Percentiles rank a stretch among this genome's conserved stretches.
Conservation (phyloP, 2,329 filamentous ascomycete genomes). For the Fusarium aywerte region DNA sequence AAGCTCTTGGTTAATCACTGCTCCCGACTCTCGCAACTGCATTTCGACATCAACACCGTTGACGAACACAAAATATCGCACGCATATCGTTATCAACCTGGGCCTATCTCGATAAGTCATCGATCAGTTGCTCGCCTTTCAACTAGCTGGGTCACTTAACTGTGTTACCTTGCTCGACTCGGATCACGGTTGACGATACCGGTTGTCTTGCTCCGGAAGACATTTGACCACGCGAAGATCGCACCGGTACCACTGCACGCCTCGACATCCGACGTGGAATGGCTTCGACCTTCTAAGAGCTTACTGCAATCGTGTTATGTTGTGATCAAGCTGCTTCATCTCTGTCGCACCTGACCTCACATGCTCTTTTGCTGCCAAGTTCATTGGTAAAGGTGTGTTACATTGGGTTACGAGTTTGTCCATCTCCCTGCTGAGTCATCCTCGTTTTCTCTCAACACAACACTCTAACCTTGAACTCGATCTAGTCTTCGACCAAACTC, state of each 20-base stretch:
- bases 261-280: slow-evolving; percentile 40
- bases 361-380: slow-evolving; percentile 20
- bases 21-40: neutral
- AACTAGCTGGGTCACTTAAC: slow-evolving; percentile 19
- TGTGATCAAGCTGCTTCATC: slow-evolving; percentile 39
- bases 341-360: slow-evolving; percentile 37
- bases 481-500: slow-evolving; percentile 27
- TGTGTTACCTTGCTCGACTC: slow-evolving; percentile 41
- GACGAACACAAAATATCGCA: slow-evolving; percentile 11
- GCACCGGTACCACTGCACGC: slow-evolving; percentile 27
- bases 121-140: slow-evolving; percentile 6
- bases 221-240: slow-evolving; percentile 15
- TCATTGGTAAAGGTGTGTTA: slow-evolving; percentile 42
- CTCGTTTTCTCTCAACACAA: neutral
- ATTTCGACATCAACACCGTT: slow-evolving; percentile 8
- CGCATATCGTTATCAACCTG: slow-evolving; percentile 7
- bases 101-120: slow-evolving; percentile 5
- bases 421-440: neutral
- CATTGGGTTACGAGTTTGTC: slow-evolving; percentile 4
- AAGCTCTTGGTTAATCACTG: slow-evolving; percentile 22
- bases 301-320: slow-evolving; percentile 38
- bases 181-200: slow-evolving; percentile 32
- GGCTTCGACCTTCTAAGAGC: slow-evolving; percentile 39
- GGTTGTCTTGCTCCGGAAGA: slow-evolving; percentile 29
- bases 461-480: slow-evolving; percentile 18